Percentiles rank a stretch among this genome's conserved stretches.
phyloP scores from a whole-genome alignment of 345 rosid genomes.

The Euphorbia tirucalli region DNA sequence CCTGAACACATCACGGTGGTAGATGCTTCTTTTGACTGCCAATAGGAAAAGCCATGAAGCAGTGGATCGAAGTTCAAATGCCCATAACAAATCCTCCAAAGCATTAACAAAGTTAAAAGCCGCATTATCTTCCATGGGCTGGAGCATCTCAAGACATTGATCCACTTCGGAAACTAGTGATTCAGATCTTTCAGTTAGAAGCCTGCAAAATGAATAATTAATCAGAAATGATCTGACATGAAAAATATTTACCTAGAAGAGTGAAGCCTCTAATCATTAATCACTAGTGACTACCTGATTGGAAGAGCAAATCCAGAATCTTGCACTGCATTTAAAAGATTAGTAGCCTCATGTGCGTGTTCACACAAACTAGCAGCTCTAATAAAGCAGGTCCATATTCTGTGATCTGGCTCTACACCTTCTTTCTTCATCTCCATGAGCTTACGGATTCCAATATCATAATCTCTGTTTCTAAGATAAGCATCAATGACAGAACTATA shows the following conservation, averaged over 20 bases:
- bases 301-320: conserved; percentile 84
- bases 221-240: conserved; percentile 1
- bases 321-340: conserved; percentile 60
- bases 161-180: conserved; percentile 68
- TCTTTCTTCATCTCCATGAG: conserved; percentile 70
- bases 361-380: conserved; percentile 80
- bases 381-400: conserved; percentile 92
- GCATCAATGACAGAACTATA: conserved; percentile 89
- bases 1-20: conserved; percentile 76
- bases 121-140: conserved; percentile 69
- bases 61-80: conserved; percentile 85
- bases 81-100: conserved; percentile 84
- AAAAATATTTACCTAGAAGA: conserved; percentile 2
- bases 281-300: conserved; percentile 49
- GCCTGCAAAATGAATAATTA: conserved; percentile 46
- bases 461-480: conserved; percentile 71
- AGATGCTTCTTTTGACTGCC: conserved; percentile 75
- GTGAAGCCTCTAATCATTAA: background rate
- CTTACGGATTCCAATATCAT: conserved; percentile 64
- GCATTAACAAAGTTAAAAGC: conserved; percentile 89
- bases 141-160: conserved; percentile 56
- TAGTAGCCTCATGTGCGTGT: conserved; percentile 50
- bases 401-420: conserved; percentile 78
- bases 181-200: conserved; percentile 57
- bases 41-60: conserved; percentile 89